A percentile compares a stretch with the other conserved stretches of the same genome.
Conservation (phyloP, 805 yeast genomes). For the Lipomyces orientalis region DNA sequence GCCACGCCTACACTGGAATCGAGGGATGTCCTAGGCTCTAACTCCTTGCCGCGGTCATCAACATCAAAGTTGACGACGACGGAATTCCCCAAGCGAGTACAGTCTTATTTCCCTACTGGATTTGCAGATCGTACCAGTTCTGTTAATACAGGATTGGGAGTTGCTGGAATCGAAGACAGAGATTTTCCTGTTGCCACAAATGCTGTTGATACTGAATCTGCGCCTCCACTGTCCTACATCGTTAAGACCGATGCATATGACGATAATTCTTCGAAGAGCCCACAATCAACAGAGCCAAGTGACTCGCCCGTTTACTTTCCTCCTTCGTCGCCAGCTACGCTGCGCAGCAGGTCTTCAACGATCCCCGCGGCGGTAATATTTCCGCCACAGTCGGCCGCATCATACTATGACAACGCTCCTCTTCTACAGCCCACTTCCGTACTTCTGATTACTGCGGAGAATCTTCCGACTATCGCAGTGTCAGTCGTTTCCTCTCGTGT, state of each 20-base stretch:
- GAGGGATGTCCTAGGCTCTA: not conserved
- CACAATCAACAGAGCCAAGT: slow-evolving; percentile 5
- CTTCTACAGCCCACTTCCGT: slow-evolving; percentile 16
- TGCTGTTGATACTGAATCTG: not conserved
- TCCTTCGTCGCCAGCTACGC: slow-evolving; percentile 22
- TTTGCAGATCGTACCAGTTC: not conserved
- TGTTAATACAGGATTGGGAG: slow-evolving; percentile 16
- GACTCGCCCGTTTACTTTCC: slow-evolving; percentile 27
- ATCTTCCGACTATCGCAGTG: slow-evolving; percentile 39
- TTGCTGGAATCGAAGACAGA: slow-evolving; percentile 13
- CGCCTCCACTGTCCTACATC: not conserved
- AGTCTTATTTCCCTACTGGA: slow-evolving; percentile 27
- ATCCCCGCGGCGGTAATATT: slow-evolving; percentile 22
- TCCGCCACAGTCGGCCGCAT: slow-evolving; percentile 13
- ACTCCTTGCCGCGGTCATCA: not conserved
- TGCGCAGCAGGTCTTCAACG: slow-evolving; percentile 14
- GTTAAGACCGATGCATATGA: not conserved
- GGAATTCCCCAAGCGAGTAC: slow-evolving; percentile 30
- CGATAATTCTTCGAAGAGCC: not conserved
- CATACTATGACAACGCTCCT: slow-evolving; percentile 25
- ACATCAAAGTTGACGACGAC: not conserved
- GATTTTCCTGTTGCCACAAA: slow-evolving; percentile 7
- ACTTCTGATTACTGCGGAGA: slow-evolving; percentile 40
- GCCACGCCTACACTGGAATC: slow-evolving; percentile 21
- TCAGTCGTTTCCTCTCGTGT: slow-evolving; percentile 43